A percentile compares a stretch with the other conserved stretches of the same genome.
Evolutionary conservation across 257 asterid species (phyloP).

Genomic region (Osmanthus fragrans): DNA sequence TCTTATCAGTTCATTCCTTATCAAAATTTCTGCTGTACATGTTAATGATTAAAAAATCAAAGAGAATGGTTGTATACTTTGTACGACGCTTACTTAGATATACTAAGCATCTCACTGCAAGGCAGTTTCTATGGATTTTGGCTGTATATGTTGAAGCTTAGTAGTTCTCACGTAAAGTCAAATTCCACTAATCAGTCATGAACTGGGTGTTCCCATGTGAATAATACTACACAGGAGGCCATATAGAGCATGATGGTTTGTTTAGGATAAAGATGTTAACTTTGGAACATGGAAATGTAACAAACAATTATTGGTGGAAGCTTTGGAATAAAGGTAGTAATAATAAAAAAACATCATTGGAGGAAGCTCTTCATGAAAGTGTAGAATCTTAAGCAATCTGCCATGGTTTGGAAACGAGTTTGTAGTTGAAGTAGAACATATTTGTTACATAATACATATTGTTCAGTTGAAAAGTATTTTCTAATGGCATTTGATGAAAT

Average conservation of each 20-base stretch:
- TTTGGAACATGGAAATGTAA: not conserved
- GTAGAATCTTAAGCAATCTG: not conserved
- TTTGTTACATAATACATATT: not conserved
- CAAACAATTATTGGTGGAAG: not conserved
- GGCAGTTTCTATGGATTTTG: not conserved
- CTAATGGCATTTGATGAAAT: not conserved
- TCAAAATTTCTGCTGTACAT: not conserved
- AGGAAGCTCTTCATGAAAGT: not conserved
- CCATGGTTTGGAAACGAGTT: not conserved
- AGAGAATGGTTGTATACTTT: not conserved
- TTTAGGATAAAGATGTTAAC: not conserved
- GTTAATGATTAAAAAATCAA: not conserved
- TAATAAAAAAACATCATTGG: not conserved
- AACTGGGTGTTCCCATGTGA: not conserved
- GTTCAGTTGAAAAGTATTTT: not conserved
- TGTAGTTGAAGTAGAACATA: not conserved
- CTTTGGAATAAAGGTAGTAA: not conserved
- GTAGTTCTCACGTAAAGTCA: not conserved
- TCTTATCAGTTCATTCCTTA: not conserved
- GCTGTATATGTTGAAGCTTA: not conserved
- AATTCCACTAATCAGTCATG: not conserved
- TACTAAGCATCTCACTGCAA: not conserved
- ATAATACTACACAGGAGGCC: not conserved
- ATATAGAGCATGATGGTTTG: not conserved
- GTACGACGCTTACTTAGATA: not conserved